Evolutionary conservation across 805 yeast species (phyloP), one percentile per base, ranked within the genome.

Genomic region (Wickerhamomyces alni): DNA sequence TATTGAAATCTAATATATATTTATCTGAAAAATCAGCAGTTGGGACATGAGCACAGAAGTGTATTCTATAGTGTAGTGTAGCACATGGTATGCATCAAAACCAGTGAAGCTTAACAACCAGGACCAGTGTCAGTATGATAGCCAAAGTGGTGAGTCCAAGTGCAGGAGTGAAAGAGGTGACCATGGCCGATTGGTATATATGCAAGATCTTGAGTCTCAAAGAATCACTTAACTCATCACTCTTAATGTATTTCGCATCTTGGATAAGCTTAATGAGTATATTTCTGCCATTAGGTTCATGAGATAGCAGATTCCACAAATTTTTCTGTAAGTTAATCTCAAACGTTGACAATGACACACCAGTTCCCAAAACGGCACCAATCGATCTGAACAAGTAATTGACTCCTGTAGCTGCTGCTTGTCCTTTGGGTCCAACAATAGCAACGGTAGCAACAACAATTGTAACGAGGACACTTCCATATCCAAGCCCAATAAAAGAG

Each of bases 351-450:
- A 66, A 45, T 1, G 63, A 37, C 8, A 63, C 45, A 12, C 70
- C 69, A 11, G 61, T 67, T 30, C 71, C 70, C 5, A 61, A 41
- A 11, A 65, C 69, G 30, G 63, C 58, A 5, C 72, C 72, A 34
- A 64, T 44, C 2, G 72, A 66, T 39, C 71, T 56, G 44, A 66
- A 66, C 37, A 67, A 50, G 41, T 65, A 67, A 39, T 61, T 65
- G 62, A 67, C 63, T 26, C 71, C 69, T 3, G 68, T 65, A 15
- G 66, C 67, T 6, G 63, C 45, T 2, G 71, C 71, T 44, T 67
- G 72, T 17, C 62, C 59, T 34, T 59, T 57, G 18, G 54, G 41
- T 9, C 70, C 70, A 18, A 63, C 70, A 19, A 51, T 52, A 3
- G 65, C 70, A 19, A 67, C 65, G 13, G 58, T 63, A 27, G 62